Base-by-base conservation (phyloP, 2,329 filamentous ascomycete genomes). In the Fusarium sp. region DNA sequence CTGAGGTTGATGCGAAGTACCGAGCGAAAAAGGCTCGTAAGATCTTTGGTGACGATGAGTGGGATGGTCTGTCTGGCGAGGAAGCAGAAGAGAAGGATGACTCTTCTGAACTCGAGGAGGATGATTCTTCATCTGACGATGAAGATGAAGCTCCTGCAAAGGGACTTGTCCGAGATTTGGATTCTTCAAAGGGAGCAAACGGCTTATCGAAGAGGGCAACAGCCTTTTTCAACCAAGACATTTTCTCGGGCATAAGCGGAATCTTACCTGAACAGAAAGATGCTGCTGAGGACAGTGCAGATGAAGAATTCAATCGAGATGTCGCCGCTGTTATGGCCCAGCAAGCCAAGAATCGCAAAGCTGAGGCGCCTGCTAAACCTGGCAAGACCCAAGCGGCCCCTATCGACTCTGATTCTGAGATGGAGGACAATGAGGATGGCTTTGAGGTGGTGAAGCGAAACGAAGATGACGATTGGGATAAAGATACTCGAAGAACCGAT, bases 201-300 rank as follows among this genome's bases (percentile, higher is more conserved):
- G 74, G 74, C 14, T 48, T 76, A 11, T 76, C 74, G 3, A 76
- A 76, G 58, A 89, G 94, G 70, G 96, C 96, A 12, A 89, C 91
- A 13, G 88, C 92, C 67, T 99, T 99, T 83, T 99, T 99, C 80
- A 92, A 93, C 75, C 95, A 98, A 79, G 95, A 98, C 73, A 92
- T 99, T 42, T 99, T 99, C 85, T 91, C 95, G 73, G 93, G 90
- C 41, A 90, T 98, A 58, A 89, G 90, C 26, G 92, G 89, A 1
- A 80, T 92, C 23, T 83, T 91, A 5, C 90, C 90, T 20, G 85
- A 88, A 57, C 18, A 72, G 12, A 77, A 77, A 17, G 80, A 75
- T 3, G 67, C 58, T 15, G 70, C 52, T 2, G 75, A 76, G 7
- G 75, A 77, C 2, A 74, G 67, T 9, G 66, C 45, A 14, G 75